Evolutionary conservation across 306 rosid species (phyloP).

Genomic region (Prunus armeniaca): DNA sequence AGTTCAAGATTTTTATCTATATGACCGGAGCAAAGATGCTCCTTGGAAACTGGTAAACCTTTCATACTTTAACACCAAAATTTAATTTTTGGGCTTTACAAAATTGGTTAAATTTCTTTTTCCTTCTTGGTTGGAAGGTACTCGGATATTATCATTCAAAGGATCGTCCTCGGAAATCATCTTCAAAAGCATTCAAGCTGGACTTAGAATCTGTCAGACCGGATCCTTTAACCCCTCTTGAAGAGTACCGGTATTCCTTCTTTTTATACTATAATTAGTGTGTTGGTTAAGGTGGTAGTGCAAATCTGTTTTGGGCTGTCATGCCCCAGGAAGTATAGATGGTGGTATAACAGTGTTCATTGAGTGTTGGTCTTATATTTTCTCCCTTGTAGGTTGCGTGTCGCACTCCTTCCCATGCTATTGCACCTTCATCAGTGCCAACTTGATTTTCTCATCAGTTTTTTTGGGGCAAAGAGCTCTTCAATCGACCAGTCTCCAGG

Average conservation of each 20-base stretch:
- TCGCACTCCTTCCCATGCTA: constrained; percentile 61
- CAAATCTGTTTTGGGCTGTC: background rate
- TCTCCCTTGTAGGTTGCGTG: constrained; percentile 50
- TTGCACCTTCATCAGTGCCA: constrained; percentile 87
- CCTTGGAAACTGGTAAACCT: constrained; percentile 87
- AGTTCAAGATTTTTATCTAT: constrained; percentile 70
- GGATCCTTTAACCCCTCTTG: constrained; percentile 90
- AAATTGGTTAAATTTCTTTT: constrained; percentile 20
- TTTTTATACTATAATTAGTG: background rate
- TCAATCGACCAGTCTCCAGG: constrained; percentile 48
- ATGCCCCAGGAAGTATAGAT: background rate
- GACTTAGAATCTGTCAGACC: constrained; percentile 96
- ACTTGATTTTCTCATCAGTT: constrained; percentile 76
- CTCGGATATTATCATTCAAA: constrained; percentile 78
- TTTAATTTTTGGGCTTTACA: constrained; percentile 20
- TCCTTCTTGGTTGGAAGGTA: constrained; percentile 55
- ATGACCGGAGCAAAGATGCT: constrained; percentile 76
- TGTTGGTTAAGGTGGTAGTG: background rate
- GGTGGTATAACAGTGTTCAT: background rate
- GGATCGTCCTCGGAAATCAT: constrained; percentile 81
- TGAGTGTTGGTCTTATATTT: constrained; percentile 8
- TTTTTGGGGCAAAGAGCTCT: constrained; percentile 64
- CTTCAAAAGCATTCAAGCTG: constrained; percentile 82
- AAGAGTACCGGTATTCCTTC: constrained; percentile 73
- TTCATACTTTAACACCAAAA: constrained; percentile 8